Percentiles rank a stretch among this genome's conserved stretches.
Conservation (phyloP, 2,329 filamentous ascomycete species). For the Colletotrichum tabaci region DNA sequence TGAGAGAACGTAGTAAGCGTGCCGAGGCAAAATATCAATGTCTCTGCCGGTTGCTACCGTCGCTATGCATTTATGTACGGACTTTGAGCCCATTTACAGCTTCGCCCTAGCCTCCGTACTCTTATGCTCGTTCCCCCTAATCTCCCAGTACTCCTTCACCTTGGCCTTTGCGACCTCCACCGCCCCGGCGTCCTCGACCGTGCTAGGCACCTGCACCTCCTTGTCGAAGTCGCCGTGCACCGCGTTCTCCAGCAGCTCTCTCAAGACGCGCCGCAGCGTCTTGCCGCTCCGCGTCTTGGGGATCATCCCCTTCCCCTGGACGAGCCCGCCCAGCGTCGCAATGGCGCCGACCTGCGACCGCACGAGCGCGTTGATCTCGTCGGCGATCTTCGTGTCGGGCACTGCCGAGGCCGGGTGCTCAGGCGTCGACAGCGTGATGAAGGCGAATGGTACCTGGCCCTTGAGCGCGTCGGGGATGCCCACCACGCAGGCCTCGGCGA, state of each 20-base stretch:
- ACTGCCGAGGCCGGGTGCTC: constrained; percentile 67
- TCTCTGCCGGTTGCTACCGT: not conserved
- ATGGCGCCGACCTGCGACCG: constrained; percentile 89
- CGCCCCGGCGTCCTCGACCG: constrained; percentile 84
- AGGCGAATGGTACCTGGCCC: constrained; percentile 92
- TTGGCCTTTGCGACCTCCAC: constrained; percentile 81
- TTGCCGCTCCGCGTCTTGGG: constrained; percentile 95
- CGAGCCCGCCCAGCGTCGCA: constrained; percentile 86
- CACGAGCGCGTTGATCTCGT: constrained; percentile 81
- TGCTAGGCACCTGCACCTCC: constrained; percentile 82
- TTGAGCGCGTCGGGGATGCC: constrained; percentile 89
- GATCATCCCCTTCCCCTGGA: constrained; percentile 88
- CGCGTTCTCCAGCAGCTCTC: constrained; percentile 88
- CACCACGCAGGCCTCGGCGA: constrained; percentile 90
- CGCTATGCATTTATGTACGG: not conserved
- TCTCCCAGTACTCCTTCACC: constrained; percentile 82
- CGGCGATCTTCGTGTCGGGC: constrained; percentile 59
- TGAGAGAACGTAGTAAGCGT: no score
- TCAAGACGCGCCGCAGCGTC: constrained; percentile 84
- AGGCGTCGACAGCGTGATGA: constrained; percentile 72
- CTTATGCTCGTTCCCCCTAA: constrained; percentile 58
- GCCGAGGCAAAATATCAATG: not conserved
- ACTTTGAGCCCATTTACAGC: constrained; percentile 52
- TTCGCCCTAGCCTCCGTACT: constrained; percentile 66
- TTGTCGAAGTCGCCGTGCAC: constrained; percentile 81